These are phyloP conservation scores for Pseudozyma pruni DNA, from an alignment of 1,284 basidiomycete genomes.

Conservation along the genomic window DNA sequence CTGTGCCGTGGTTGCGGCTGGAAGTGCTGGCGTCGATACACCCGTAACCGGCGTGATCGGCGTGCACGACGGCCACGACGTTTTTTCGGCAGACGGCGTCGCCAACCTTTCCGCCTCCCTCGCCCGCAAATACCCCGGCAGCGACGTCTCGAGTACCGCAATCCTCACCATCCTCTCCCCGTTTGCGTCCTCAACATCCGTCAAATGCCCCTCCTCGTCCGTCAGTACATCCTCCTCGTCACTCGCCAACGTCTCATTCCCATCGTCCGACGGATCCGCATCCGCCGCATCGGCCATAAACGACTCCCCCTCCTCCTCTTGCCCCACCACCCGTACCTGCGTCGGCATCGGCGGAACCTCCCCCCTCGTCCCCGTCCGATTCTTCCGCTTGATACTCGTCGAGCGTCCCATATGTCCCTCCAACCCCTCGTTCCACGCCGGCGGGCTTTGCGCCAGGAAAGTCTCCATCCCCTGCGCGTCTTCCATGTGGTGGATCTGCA, in stretches of 20 bases:
- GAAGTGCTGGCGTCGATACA: constrained; percentile 8
- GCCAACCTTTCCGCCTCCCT: constrained; percentile 37
- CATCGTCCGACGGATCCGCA: constrained; percentile 55
- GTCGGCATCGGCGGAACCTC: constrained; percentile 24
- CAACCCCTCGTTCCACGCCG: constrained; percentile 71
- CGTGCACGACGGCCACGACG: constrained; percentile 42
- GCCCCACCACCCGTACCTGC: constrained; percentile 9
- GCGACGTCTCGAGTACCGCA: constrained; percentile 58
- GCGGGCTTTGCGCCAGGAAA: constrained; percentile 71
- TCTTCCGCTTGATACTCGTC: constrained; percentile 50
- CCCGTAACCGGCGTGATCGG: constrained; percentile 19
- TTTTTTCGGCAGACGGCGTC: constrained; percentile 42
- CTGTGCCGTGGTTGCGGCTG: constrained; percentile 31
- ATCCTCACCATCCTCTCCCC: constrained; percentile 42
- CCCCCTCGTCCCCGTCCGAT: constrained; percentile 16
- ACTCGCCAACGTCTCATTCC: constrained; percentile 48
- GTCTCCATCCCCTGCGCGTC: constrained; percentile 69
- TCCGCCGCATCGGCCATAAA: constrained; percentile 43
- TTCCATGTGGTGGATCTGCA: constrained; percentile 73
- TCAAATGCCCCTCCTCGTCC: constrained; percentile 51
- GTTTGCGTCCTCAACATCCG: constrained; percentile 44
- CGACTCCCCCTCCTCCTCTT: constrained; percentile 32
- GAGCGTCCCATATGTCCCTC: constrained; percentile 57
- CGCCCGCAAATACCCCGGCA: constrained; percentile 37
- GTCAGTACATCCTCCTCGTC: constrained; percentile 55